These are phyloP conservation scores for Didymellaceae sp. DNA, from an alignment of 2,329 filamentous ascomycete genomes.

Conservation along the genomic window DNA sequence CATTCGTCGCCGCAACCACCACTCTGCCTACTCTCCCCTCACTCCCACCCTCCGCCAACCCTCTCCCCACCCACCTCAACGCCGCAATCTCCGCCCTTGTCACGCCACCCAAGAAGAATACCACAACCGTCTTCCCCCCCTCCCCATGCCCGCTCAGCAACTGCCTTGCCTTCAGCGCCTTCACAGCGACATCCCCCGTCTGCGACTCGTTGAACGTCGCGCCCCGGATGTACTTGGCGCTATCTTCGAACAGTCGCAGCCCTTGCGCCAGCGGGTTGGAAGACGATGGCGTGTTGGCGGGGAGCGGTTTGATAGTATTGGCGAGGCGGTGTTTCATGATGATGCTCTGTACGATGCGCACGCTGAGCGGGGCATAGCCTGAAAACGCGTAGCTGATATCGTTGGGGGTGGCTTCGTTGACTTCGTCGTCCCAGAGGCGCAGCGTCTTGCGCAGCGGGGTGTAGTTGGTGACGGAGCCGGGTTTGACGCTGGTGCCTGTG, in stretches of 20 bases:
- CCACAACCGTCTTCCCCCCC: conserved; percentile 79
- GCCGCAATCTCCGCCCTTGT: conserved; percentile 97
- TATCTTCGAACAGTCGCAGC: conserved; percentile 93
- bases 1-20: conserved; percentile 89
- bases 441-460: conserved; percentile 84
- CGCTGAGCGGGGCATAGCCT: conserved; percentile 90
- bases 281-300: conserved; percentile 44
- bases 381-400: conserved; percentile 98
- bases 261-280: conserved; percentile 72
- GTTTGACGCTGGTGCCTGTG: conserved; percentile 38
- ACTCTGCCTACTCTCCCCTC: conserved; percentile 75
- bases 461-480: conserved; percentile 75
- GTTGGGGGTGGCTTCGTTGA: conserved; percentile 91
- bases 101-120: conserved; percentile 98
- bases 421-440: conserved; percentile 90
- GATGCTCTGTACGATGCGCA: conserved; percentile 89
- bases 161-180: conserved; percentile 84
- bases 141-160: conserved; percentile 70
- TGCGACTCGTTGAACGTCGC: conserved; percentile 91
- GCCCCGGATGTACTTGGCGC: conserved; percentile 84
- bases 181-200: conserved; percentile 77
- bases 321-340: conserved; percentile 85
- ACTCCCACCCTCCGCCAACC: conserved; percentile 70
- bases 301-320: conserved; percentile 61
- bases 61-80: conserved; percentile 83